Evolutionary conservation across 1,284 basidiomycete species (phyloP).

Genomic region (Neonothopanus nambi): DNA sequence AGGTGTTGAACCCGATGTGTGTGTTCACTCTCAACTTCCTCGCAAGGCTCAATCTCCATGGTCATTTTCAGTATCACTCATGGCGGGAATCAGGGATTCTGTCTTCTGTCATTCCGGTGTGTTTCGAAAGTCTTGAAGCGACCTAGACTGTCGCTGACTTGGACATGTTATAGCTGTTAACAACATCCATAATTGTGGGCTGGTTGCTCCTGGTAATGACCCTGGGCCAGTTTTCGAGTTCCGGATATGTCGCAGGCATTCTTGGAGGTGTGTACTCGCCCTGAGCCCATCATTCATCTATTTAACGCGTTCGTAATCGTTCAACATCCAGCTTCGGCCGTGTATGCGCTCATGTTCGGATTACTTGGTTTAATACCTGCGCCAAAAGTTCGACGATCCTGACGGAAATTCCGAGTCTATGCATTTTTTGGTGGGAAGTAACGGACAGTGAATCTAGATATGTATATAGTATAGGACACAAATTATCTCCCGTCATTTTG

Average conservation of each 20-base stretch:
- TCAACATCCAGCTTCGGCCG: slow-evolving; percentile 49
- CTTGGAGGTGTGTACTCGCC: slow-evolving; percentile 52
- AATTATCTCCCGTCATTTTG: background rate
- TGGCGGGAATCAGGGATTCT: slow-evolving; percentile 64
- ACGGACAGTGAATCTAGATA: background rate
- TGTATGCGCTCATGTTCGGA: slow-evolving; percentile 70
- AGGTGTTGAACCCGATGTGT: slow-evolving; percentile 67
- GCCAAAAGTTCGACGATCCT: slow-evolving; percentile 47
- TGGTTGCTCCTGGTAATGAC: slow-evolving; percentile 64
- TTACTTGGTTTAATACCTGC: slow-evolving; percentile 68
- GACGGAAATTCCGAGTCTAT: slow-evolving; percentile 8
- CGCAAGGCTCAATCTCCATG: background rate
- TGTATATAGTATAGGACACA: background rate
- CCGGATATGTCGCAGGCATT: slow-evolving; percentile 63
- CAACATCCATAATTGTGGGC: slow-evolving; percentile 65
- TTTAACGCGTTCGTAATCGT: slow-evolving; percentile 11
- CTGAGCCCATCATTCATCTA: slow-evolving; percentile 1
- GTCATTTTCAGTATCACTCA: slow-evolving; percentile 50
- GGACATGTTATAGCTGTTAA: slow-evolving; percentile 46
- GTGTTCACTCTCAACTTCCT: slow-evolving; percentile 21
- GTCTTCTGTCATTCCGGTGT: slow-evolving; percentile 57
- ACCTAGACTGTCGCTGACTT: background rate
- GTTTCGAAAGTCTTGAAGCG: slow-evolving; percentile 14
- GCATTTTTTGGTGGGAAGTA: background rate
- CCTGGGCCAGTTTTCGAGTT: slow-evolving; percentile 60